Base-by-base conservation (phyloP, 2,329 filamentous ascomycete species). In the Fusarium udum region DNA sequence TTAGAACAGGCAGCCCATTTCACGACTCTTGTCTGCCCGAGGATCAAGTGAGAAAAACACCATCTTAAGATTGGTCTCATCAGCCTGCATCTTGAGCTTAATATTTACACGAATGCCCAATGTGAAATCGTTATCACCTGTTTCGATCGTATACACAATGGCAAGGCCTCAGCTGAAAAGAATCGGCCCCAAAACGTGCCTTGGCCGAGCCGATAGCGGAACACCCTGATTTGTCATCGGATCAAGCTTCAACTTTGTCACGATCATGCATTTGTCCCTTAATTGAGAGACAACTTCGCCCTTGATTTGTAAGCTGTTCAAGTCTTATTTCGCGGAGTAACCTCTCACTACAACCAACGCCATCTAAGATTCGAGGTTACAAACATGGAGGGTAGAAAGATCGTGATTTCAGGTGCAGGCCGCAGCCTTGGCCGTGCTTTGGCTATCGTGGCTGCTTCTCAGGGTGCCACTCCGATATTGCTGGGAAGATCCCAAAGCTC, bases 361-460 rank as follows among this genome's bases (percentile, higher is more conserved):
- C n/a, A 5, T 2, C 28, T 3, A 36, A 51, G 5, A 20, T 10
- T 18, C 22, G 22, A 32, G 22, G 4, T 6, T 4, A 22, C 22
- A 15, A 34, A 15, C 13, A 64, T 64, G 61, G 9, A 64, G 4
- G 55, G 10, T 14, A 18, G 31, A 24, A 64, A 49, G 3, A 37
- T 64, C 3, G 55, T 64, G 12, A 64, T 64, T 37, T 34, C 61
- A 8, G 61, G 61, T 4, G 61, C 61, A 36, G 61, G 61, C 1
- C 61, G 61, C 3, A 55, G 61, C 0, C 55, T 61, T 18, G 61
- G 61, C 2, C 61, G 55, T 31, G 61, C 61, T 4, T 28, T 64
- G 6, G 55, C 61, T 0, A 64, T 64, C 5, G 43, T 64, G 12
- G 43, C 55, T 15, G 61, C 61, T 15, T 36, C 36, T 22, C 15